Conservation (phyloP, 768 basidiomycete species). For the Pilatotrama ljubarskyi region DNA sequence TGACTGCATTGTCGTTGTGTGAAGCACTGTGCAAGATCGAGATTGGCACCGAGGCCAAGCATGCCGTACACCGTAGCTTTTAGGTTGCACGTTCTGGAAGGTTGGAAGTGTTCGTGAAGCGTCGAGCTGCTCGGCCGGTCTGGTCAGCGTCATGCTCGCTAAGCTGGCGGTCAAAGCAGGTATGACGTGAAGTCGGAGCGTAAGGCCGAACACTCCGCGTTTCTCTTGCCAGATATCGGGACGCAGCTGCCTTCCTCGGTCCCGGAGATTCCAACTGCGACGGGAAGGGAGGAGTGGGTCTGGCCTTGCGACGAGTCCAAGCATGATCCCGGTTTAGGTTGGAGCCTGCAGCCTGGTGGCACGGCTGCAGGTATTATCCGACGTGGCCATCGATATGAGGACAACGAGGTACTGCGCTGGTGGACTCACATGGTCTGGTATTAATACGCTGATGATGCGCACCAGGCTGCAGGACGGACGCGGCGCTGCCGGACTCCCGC, state of each 20-base stretch:
- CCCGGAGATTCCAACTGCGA: constrained; percentile 6
- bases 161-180: not conserved
- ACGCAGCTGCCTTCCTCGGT: constrained; percentile 1
- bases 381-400: constrained; percentile 4
- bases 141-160: not conserved
- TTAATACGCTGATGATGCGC: constrained; percentile 1
- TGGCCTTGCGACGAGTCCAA: no score
- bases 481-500: not conserved
- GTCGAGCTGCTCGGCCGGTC: not conserved
- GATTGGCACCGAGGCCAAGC: constrained; percentile 19
- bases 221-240: not conserved
- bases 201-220: not conserved
- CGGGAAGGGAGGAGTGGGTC: constrained; percentile 1
- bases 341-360: not conserved
- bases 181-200: not conserved
- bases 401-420: constrained; percentile 1
- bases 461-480: not conserved
- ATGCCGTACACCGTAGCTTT: constrained; percentile 17
- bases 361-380: not conserved
- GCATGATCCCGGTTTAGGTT: not conserved
- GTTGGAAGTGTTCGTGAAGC: constrained; percentile 15
- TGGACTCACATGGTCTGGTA: not conserved
- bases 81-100: constrained; percentile 18
- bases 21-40: constrained; percentile 4
- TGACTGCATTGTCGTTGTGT: not conserved